Base-by-base conservation (phyloP, 192 early-diverging fungal species). In the Nowakowskiella sp. region DNA sequence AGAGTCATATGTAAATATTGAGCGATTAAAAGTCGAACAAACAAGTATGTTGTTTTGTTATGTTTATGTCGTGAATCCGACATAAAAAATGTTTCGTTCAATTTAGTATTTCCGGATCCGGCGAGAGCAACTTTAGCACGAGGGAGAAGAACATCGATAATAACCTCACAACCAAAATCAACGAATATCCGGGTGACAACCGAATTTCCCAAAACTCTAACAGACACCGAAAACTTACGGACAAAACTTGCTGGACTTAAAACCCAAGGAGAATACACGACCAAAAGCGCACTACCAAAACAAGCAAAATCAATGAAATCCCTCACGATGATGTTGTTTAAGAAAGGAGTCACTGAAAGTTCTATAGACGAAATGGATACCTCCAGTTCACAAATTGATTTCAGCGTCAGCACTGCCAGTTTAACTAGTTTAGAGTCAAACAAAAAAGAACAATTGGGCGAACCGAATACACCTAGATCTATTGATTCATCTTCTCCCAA, bases 151-250 rank as follows among this genome's bases (percentile, higher is more conserved):
- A n/a, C 62, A 7, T 68, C 66, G 0, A 42, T 65, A 16, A 49
- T 57, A 6, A 47, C 49, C n/a, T 57, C 66, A 6, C 49, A 61
- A 4, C 49, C 64, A 24, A 31, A 49, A 7, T 42, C 62, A 1
- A 4, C 49, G 4, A 49, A 29, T 7, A 43, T 65, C 6, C 48
- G 66, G 16, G 53, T 62, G 46, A 30, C 51, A n/a, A 54, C 66
- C 6, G 66, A 68, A 39, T 68, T 68, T 24, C 66, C 66, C 7
- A 66, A 55, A 44, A 68, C 66, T n/a, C 47, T 66, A 9, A 68
- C 62, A 32, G 66, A 68, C 61, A 55, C 50, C 29, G 62, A 33
- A 24, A 49, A 43, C 6, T 26, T 67, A 6, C 50, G 55, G 3
- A 32, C 30, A 24, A 22, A 52, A 7, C 26, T 57, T 6, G 48